These are phyloP conservation scores for Trypanosoma conorhini DNA, from an alignment of 208 protist genomes.

Conservation along the genomic window DNA sequence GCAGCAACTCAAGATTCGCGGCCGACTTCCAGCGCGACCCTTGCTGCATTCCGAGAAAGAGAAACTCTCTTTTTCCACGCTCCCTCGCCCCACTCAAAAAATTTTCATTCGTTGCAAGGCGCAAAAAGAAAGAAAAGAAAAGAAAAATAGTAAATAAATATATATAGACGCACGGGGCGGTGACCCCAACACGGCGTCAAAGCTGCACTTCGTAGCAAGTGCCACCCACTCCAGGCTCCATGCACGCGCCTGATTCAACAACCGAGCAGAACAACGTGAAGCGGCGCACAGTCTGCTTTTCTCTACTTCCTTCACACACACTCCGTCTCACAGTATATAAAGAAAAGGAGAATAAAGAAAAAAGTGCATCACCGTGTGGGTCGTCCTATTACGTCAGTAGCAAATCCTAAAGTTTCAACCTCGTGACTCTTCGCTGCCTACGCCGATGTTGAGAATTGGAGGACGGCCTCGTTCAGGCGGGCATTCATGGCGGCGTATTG, in stretches of 20 bases:
- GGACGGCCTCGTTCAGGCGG: slow-evolving; percentile 54
- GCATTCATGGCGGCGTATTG: slow-evolving; percentile 31
- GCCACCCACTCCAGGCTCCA: neutral
- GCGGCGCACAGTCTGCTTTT: neutral
- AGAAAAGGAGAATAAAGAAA: slow-evolving; percentile 2
- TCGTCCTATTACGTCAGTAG: neutral
- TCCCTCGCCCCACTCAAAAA: neutral
- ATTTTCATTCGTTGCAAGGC: neutral
- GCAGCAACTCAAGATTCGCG: slow-evolving; percentile 61
- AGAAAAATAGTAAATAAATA: neutral
- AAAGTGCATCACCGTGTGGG: neutral
- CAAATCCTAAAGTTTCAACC: neutral
- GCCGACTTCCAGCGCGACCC: slow-evolving; percentile 57
- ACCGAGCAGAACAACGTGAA: neutral
- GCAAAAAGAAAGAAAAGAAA: neutral
- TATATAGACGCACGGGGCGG: neutral
- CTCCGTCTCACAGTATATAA: neutral
- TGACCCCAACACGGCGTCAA: neutral
- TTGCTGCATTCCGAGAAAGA: slow-evolving; percentile 21
- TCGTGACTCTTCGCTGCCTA: slow-evolving; percentile 2
- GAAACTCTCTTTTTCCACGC: neutral
- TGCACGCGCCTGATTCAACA: neutral
- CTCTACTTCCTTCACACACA: too few species aligned
- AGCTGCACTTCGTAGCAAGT: neutral
- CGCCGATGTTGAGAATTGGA: slow-evolving; percentile 27